Conservation (phyloP, 345 rosid genomes). For the Lumnitzera littorea region DNA sequence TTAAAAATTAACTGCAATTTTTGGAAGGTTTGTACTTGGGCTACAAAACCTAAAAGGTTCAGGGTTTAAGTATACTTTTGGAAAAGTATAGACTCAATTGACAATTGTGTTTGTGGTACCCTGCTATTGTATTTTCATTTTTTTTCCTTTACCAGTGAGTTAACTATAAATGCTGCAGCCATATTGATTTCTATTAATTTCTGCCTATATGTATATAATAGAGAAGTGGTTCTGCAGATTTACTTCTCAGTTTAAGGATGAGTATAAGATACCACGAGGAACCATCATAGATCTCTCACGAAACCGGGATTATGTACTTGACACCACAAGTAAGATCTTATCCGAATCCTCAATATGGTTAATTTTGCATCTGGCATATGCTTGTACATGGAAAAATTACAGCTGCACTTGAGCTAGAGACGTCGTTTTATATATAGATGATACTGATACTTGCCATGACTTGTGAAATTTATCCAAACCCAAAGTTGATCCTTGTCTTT, state of each 20-base stretch:
- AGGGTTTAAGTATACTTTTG: no score
- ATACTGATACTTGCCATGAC: not conserved
- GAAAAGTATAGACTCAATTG: no score
- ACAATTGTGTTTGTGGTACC: no score
- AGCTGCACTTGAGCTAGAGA: no score
- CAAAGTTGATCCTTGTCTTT: not conserved
- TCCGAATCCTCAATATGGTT: not conserved
- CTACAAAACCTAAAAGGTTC: no score
- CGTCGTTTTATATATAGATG: not conserved
- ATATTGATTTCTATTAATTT: not conserved
- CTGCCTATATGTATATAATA: slow-evolving; percentile 1
- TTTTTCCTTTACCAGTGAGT: no score
- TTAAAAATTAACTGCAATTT: no score
- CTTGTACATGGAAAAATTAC: not conserved
- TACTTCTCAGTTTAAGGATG: slow-evolving; percentile 84
- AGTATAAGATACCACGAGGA: slow-evolving; percentile 71
- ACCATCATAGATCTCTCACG: slow-evolving; percentile 63
- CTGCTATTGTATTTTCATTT: no score
- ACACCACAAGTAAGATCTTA: slow-evolving; percentile 49
- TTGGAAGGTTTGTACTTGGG: no score
- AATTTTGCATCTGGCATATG: not conserved
- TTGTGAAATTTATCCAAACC: not conserved
- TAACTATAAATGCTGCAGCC: not conserved
- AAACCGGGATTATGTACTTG: slow-evolving; percentile 57
- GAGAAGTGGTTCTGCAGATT: slow-evolving; percentile 38